phyloP scores from a whole-genome alignment of 2,329 filamentous ascomycete species.

The Metarhizium robertsii region DNA sequence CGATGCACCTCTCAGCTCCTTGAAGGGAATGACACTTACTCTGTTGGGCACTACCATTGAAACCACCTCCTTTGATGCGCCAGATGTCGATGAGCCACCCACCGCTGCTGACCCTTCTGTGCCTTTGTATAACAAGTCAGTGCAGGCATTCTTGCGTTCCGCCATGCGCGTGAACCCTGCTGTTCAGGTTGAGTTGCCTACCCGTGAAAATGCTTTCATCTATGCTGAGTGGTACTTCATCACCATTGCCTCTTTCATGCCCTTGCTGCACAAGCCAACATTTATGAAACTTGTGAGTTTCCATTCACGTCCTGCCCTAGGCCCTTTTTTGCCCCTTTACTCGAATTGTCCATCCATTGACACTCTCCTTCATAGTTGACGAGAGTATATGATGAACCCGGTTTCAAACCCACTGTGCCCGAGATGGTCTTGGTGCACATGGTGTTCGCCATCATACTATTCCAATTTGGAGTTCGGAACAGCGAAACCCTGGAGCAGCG shows the following conservation, averaged over 20 bases:
- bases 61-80: slow-evolving; percentile 60
- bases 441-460: slow-evolving; percentile 69
- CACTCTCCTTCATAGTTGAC: slow-evolving; percentile 34
- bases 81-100: slow-evolving; percentile 51
- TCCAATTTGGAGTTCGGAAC: slow-evolving; percentile 67
- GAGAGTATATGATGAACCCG: slow-evolving; percentile 60
- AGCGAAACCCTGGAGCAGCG: slow-evolving; percentile 44
- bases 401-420: slow-evolving; percentile 50
- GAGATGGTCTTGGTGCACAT: slow-evolving; percentile 68
- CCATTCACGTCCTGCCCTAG: neutral
- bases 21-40: slow-evolving; percentile 67
- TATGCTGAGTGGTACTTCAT: slow-evolving; percentile 71
- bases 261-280: slow-evolving; percentile 67
- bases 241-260: slow-evolving; percentile 61
- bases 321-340: neutral
- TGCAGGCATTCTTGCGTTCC: slow-evolving; percentile 59
- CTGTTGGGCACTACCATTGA: slow-evolving; percentile 75
- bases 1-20: slow-evolving; percentile 58
- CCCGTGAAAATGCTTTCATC: slow-evolving; percentile 53
- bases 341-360: neutral
- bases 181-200: slow-evolving; percentile 51
- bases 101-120: slow-evolving; percentile 27
- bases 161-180: slow-evolving; percentile 50
- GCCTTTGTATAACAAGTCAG: slow-evolving; percentile 60
- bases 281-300: slow-evolving; percentile 56